A percentile compares a stretch with the other conserved stretches of the same genome.
These are phyloP conservation scores for Suillus ampliporus DNA, from an alignment of 768 basidiomycete species.

Conservation along the genomic window DNA sequence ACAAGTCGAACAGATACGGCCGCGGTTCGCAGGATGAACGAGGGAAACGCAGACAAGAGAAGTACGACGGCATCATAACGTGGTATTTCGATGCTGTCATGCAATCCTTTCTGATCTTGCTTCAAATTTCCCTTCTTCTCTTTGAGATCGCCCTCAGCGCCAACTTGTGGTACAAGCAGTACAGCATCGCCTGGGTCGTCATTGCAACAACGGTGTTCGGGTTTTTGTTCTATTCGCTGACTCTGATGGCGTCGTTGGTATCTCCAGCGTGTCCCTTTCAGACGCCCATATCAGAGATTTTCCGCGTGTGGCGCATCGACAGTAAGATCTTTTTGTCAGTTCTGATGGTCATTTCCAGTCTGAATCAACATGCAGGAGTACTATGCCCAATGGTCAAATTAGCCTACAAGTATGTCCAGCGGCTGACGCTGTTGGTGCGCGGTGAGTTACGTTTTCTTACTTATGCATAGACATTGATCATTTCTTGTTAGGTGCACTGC, in stretches of 20 bases:
- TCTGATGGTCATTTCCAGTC: not conserved
- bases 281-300: constrained; percentile 1
- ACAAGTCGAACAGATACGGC: not conserved
- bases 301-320: not conserved
- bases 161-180: not conserved
- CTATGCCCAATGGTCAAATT: not conserved
- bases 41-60: constrained; percentile 14
- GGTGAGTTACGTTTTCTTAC: not conserved
- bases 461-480: not conserved
- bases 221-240: constrained; percentile 7
- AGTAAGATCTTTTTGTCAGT: not conserved
- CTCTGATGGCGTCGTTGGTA: constrained; percentile 9
- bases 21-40: constrained; percentile 17
- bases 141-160: constrained; percentile 18
- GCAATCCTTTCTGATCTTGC: constrained; percentile 16
- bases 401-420: not conserved
- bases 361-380: not conserved
- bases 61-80: constrained; percentile 14
- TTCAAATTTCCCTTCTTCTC: constrained; percentile 18
- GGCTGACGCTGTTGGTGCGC: not conserved
- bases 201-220: constrained; percentile 1
- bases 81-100: constrained; percentile 20
- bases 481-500: not conserved
- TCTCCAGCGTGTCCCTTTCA: constrained; percentile 9
- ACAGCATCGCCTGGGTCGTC: constrained; percentile 1